A percentile compares a stretch with the other conserved stretches of the same genome.
Conservation (phyloP, 306 rosid species). For the Echinosophora koreensis region DNA sequence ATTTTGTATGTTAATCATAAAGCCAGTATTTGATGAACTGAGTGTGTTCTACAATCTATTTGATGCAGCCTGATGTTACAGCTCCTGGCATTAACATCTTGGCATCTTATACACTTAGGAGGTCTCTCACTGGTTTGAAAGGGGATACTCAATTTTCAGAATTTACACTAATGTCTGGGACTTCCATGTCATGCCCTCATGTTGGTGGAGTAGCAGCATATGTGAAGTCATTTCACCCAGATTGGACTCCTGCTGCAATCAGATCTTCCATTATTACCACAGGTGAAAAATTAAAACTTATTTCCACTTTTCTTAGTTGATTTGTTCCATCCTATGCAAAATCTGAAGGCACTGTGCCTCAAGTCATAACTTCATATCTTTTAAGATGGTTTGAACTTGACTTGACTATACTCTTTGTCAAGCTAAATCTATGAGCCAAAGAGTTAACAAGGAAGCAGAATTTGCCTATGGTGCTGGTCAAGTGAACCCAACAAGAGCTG, state of each 20-base stretch:
- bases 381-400: conserved; percentile 42
- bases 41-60: background rate
- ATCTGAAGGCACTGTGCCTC: conserved; percentile 14
- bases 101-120: conserved; percentile 77
- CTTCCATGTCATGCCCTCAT: conserved; percentile 98
- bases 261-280: conserved; percentile 83
- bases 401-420: conserved; percentile 23
- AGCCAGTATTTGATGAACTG: conserved; percentile 14
- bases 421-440: conserved; percentile 82
- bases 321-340: background rate
- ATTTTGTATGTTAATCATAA: conserved; percentile 11
- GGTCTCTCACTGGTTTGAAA: conserved; percentile 68
- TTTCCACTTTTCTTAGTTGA: background rate
- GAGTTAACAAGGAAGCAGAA: conserved; percentile 66
- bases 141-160: conserved; percentile 86
- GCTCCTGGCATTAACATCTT: conserved; percentile 87
- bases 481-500: conserved; percentile 71
- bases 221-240: conserved; percentile 86
- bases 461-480: conserved; percentile 88
- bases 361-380: conserved; percentile 15
- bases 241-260: conserved; percentile 84
- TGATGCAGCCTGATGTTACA: conserved; percentile 83
- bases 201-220: conserved; percentile 90
- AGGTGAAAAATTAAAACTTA: conserved; percentile 49
- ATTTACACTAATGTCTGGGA: conserved; percentile 84